phyloP scores from a whole-genome alignment of 345 rosid genomes.

The Populus davidiana region DNA sequence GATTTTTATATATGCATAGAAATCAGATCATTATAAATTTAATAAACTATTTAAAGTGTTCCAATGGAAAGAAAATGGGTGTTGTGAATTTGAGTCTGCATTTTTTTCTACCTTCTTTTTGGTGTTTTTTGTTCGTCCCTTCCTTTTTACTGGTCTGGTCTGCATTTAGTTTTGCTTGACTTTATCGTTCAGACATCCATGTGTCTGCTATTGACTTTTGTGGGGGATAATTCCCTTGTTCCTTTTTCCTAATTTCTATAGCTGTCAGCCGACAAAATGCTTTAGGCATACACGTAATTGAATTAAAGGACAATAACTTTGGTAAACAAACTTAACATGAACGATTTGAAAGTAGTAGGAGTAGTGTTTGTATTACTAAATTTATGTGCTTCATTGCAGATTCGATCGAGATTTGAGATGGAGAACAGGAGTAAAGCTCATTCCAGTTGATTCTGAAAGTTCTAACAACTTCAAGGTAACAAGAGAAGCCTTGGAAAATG shows the following conservation, averaged over 20 bases:
- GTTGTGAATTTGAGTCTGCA: too few relatives aligned
- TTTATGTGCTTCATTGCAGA: slow-evolving; percentile 36
- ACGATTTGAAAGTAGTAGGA: background rate
- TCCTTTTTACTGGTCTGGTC: background rate
- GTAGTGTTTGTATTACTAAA: background rate
- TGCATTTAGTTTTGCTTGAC: background rate
- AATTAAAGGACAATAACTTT: background rate
- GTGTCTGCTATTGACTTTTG: background rate
- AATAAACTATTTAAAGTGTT: too few relatives aligned
- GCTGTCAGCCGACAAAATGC: background rate
- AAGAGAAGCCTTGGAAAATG: slow-evolving; percentile 60
- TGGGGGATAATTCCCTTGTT: background rate
- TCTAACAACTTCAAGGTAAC: slow-evolving; percentile 69
- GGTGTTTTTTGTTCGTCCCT: too few relatives aligned
- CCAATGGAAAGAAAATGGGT: too few relatives aligned
- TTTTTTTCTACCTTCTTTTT: too few relatives aligned
- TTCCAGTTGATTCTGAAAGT: slow-evolving; percentile 67
- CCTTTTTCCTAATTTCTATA: background rate
- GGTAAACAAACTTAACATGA: background rate
- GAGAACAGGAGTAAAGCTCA: slow-evolving; percentile 78
- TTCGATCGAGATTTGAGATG: slow-evolving; percentile 91
- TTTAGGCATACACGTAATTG: background rate
- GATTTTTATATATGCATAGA: too few relatives aligned
- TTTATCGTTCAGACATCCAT: background rate
- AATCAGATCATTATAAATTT: too few relatives aligned